Percentiles rank a stretch among this genome's conserved stretches.
Conservation (phyloP, 305 asterid genomes). For the Fraxinus velutina region DNA sequence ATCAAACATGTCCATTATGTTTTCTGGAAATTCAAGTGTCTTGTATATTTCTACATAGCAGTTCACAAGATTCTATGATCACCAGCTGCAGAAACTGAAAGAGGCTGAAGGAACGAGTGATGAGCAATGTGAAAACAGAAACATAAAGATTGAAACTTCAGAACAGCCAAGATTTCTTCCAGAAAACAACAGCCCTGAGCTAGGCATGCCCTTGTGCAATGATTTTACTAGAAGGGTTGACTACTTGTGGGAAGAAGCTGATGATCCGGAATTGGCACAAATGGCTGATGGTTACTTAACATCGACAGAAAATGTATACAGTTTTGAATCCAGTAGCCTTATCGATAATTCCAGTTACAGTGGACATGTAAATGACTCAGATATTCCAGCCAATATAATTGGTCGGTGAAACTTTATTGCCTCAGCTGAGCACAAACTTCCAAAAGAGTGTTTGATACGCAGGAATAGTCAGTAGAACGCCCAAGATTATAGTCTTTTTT, state of each 20-base stretch:
- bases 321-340: constrained; percentile 43
- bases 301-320: constrained; percentile 40
- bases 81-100: constrained; percentile 55
- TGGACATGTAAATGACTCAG: constrained; percentile 14
- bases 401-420: neutral
- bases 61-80: constrained; percentile 8
- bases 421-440: neutral
- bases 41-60: neutral
- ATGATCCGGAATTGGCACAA: constrained; percentile 31
- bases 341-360: constrained; percentile 32
- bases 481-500: neutral
- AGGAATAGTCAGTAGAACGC: neutral
- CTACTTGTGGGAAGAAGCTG: constrained; percentile 37
- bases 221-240: constrained; percentile 27
- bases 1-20: neutral
- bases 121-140: constrained; percentile 29
- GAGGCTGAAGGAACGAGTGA: constrained; percentile 26
- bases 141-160: constrained; percentile 20
- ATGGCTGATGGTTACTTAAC: constrained; percentile 37
- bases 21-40: neutral
- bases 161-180: constrained; percentile 26
- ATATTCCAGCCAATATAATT: neutral
- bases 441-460: neutral
- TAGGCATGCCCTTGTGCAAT: constrained; percentile 22
- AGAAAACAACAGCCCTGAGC: constrained; percentile 28